Conservation (phyloP, 345 rosid genomes). For the Populus nigra region DNA sequence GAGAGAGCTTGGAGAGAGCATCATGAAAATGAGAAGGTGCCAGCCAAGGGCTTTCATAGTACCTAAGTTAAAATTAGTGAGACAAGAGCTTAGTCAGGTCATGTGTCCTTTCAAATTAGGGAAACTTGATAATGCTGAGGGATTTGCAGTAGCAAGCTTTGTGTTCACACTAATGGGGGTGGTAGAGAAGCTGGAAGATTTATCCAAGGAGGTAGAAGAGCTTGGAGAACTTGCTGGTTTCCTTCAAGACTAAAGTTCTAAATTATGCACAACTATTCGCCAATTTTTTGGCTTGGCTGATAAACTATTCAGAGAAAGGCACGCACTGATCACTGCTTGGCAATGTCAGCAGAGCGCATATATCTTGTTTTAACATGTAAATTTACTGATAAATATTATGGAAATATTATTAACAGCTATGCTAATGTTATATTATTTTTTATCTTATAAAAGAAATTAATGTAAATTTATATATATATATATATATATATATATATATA, state of each 20-base stretch:
- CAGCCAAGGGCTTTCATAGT: constrained; percentile 20
- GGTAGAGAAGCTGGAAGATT: constrained; percentile 50
- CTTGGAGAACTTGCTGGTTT: constrained; percentile 53
- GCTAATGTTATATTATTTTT: no score
- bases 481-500: no score
- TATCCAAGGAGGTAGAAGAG: constrained; percentile 51
- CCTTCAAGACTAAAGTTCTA: background rate
- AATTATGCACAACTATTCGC: background rate
- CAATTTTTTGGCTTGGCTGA: background rate
- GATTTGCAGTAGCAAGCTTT: constrained; percentile 42
- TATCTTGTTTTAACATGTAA: no score
- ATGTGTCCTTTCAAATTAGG: constrained; percentile 16
- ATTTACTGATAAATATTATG: no score
- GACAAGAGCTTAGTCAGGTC: constrained; percentile 35
- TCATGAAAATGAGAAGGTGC: constrained; percentile 45
- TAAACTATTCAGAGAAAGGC: no score
- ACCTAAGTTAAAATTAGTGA: constrained; percentile 45
- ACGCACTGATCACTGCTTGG: no score
- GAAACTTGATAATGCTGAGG: constrained; percentile 27
- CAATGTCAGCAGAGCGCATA: no score
- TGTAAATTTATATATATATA: no score
- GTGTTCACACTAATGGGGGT: constrained; percentile 42
- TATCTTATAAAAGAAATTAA: no score
- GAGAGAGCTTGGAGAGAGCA: constrained; percentile 57
- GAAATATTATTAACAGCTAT: no score